phyloP scores from a whole-genome alignment of 2,329 filamentous ascomycete genomes.

The Pseudocercospora musae region DNA sequence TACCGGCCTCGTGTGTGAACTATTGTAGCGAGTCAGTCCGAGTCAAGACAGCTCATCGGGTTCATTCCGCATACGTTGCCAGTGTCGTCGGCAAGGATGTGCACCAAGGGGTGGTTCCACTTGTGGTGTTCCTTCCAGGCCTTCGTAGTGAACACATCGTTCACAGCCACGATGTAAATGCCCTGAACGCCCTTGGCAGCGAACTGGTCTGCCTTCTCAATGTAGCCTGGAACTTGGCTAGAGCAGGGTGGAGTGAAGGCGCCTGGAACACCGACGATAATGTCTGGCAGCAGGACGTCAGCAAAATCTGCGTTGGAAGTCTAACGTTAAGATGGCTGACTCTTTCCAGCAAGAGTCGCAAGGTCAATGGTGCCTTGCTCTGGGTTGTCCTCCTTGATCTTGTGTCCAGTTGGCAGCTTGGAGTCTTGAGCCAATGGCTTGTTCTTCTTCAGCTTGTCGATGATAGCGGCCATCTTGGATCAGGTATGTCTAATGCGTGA shows the following conservation, averaged over 20 bases:
- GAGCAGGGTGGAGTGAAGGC: slow-evolving; percentile 31
- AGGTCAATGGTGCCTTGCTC: slow-evolving; percentile 27
- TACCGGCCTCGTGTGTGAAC: slow-evolving; percentile 26
- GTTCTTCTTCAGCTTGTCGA: slow-evolving; percentile 24
- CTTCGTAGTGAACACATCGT: slow-evolving; percentile 28
- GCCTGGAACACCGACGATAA: slow-evolving; percentile 29
- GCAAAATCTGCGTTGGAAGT: neutral
- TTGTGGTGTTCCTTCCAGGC: slow-evolving; percentile 30
- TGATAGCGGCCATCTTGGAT: slow-evolving; percentile 17
- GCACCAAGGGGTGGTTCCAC: slow-evolving; percentile 22
- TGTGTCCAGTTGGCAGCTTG: slow-evolving; percentile 19
- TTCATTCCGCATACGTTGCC: slow-evolving; percentile 16
- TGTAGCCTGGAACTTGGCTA: slow-evolving; percentile 29
- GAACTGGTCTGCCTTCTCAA: slow-evolving; percentile 27
- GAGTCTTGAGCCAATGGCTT: slow-evolving; percentile 25
- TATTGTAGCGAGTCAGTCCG: neutral
- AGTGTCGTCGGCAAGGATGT: slow-evolving; percentile 30
- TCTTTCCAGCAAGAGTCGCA: slow-evolving; percentile 23
- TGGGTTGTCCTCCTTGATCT: slow-evolving; percentile 28
- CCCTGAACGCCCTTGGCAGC: slow-evolving; percentile 28
- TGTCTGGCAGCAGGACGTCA: slow-evolving; percentile 9
- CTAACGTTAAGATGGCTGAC: slow-evolving; percentile 5
- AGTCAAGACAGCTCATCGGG: neutral
- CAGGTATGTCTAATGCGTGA: neutral
- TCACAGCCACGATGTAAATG: slow-evolving; percentile 31